These are phyloP conservation scores for Tubosaeta sp. DNA, from an alignment of 768 basidiomycete genomes.

Conservation along the genomic window DNA sequence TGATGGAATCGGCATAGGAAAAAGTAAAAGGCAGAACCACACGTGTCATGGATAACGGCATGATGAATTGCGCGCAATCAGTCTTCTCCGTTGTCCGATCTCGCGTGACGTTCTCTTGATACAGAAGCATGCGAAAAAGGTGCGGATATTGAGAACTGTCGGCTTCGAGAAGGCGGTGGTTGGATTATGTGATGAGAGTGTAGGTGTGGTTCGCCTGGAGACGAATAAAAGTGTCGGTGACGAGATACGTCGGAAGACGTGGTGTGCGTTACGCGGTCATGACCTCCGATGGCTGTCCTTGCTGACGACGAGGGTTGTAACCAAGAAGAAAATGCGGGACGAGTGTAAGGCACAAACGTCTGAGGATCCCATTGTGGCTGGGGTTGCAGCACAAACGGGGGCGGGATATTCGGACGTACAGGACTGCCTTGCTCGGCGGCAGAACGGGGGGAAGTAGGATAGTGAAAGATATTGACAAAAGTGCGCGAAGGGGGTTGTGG, in stretches of 20 bases:
- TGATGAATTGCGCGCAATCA: slow-evolving; percentile 12
- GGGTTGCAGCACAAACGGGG: slow-evolving; percentile 67
- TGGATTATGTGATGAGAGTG: slow-evolving; percentile 14
- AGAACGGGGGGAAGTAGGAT: slow-evolving; percentile 19
- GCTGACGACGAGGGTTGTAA: slow-evolving; percentile 33
- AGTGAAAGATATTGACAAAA: slow-evolving; percentile 12
- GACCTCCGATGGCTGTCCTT: slow-evolving; percentile 11
- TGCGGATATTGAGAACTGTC: slow-evolving; percentile 12
- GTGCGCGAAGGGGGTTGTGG: slow-evolving; percentile 31
- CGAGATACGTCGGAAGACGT: slow-evolving; percentile 9
- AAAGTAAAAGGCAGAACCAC: neutral
- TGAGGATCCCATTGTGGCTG: slow-evolving; percentile 59
- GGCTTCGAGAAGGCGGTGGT: slow-evolving; percentile 15
- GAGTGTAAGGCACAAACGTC: slow-evolving; percentile 35
- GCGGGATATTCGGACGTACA: slow-evolving; percentile 29
- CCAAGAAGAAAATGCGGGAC: slow-evolving; percentile 34
- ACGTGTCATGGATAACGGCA: slow-evolving; percentile 14
- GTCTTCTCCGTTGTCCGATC: slow-evolving; percentile 20
- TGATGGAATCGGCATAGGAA: neutral
- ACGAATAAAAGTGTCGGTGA: slow-evolving; percentile 9
- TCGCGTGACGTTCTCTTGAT: slow-evolving; percentile 11
- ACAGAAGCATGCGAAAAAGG: slow-evolving; percentile 11
- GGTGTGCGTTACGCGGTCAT: slow-evolving; percentile 14
- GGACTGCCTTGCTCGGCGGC: slow-evolving; percentile 12
- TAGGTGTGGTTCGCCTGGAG: slow-evolving; percentile 13